Evolutionary conservation across 208 protist species (phyloP).

Genomic region (Crithidia bombi): DNA sequence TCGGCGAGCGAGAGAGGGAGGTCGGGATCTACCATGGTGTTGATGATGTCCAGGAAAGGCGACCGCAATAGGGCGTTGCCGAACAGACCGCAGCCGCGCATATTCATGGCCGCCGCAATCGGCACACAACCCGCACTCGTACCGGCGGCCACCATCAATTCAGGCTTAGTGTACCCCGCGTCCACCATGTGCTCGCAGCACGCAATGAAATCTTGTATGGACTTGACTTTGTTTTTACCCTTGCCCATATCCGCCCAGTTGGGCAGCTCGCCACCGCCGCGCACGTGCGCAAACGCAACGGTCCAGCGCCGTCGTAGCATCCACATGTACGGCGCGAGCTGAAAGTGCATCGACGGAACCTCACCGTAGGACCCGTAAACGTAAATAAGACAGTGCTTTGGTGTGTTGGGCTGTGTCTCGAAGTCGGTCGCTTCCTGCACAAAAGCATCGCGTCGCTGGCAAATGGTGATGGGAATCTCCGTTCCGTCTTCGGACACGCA

Average conservation of each 20-base stretch:
- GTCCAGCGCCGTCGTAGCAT: slow-evolving; percentile 91
- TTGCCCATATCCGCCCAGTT: slow-evolving; percentile 84
- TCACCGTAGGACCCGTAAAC: slow-evolving; percentile 93
- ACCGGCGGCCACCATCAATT: slow-evolving; percentile 90
- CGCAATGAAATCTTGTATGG: slow-evolving; percentile 92
- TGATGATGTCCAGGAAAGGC: slow-evolving; percentile 94
- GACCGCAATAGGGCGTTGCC: slow-evolving; percentile 85
- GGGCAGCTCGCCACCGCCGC: slow-evolving; percentile 92
- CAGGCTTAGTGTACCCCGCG: slow-evolving; percentile 84
- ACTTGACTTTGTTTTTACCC: slow-evolving; percentile 87
- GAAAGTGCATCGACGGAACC: slow-evolving; percentile 92
- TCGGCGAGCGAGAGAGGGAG: slow-evolving; percentile 92
- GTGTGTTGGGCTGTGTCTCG: slow-evolving; percentile 82
- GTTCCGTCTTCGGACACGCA: slow-evolving; percentile 85
- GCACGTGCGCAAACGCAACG: slow-evolving; percentile 92
- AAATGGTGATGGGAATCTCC: slow-evolving; percentile 91
- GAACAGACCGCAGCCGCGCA: slow-evolving; percentile 86
- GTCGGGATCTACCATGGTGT: slow-evolving; percentile 92
- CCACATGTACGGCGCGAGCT: slow-evolving; percentile 94
- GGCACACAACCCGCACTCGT: slow-evolving; percentile 94
- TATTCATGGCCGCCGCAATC: slow-evolving; percentile 94
- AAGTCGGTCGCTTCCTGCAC: slow-evolving; percentile 92
- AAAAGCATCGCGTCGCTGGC: slow-evolving; percentile 86
- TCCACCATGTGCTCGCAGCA: slow-evolving; percentile 93
- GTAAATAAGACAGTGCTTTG: slow-evolving; percentile 91